Evolutionary conservation across 2,329 filamentous ascomycete genomes (phyloP).

Genomic region (Arthrobotrys iridis): DNA sequence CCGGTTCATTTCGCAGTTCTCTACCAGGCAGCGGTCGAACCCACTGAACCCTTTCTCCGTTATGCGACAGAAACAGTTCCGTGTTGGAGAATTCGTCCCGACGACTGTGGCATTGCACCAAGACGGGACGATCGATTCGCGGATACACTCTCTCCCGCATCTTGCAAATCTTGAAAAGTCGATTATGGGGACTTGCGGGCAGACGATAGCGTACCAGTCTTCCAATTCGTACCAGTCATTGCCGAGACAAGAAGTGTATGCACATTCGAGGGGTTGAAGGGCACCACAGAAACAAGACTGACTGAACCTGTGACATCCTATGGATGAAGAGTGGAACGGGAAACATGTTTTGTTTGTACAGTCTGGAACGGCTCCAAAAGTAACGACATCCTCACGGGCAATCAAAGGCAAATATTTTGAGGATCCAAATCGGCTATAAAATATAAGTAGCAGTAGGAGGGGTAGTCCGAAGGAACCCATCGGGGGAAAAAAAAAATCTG

Average conservation of each 20-base stretch:
- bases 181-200: slow-evolving; percentile 11
- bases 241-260: neutral
- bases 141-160: slow-evolving; percentile 14
- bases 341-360: slow-evolving; percentile 13
- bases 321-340: slow-evolving; percentile 17
- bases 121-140: neutral
- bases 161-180: neutral
- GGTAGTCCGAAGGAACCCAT: no score
- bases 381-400: neutral
- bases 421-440: no score
- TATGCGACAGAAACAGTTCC: slow-evolving; percentile 19
- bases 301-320: slow-evolving; percentile 10
- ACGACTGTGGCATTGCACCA: slow-evolving; percentile 17
- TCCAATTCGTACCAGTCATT: slow-evolving; percentile 7
- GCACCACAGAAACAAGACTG: slow-evolving; percentile 18
- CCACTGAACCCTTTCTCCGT: neutral
- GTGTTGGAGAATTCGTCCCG: neutral
- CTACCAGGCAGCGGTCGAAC: neutral
- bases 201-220: slow-evolving; percentile 11
- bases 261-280: slow-evolving; percentile 15
- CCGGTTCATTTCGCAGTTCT: neutral
- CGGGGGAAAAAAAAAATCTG: no score
- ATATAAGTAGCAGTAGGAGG: no score
- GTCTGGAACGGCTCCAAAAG: neutral
- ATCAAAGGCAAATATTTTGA: no score